phyloP scores from a whole-genome alignment of 179 eudicot species.

The Beta lomatogona region DNA sequence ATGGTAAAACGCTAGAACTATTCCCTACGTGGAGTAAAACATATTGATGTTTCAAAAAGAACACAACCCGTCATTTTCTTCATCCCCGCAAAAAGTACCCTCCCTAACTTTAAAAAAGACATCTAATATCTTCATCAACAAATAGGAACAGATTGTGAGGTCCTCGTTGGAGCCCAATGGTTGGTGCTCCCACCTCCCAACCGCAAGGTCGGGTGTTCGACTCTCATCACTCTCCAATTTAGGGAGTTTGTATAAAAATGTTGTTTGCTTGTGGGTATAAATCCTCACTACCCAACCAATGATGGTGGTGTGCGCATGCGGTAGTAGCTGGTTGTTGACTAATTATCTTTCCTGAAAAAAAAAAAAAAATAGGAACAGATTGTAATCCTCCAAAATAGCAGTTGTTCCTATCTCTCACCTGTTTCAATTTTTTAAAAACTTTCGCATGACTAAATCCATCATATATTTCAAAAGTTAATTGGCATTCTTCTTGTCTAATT shows the following conservation, averaged over 20 bases:
- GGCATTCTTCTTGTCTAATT: background rate
- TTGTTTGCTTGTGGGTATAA: no score
- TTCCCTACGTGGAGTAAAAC: no score
- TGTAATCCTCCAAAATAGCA: background rate
- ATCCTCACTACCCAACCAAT: no score
- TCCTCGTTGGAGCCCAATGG: no score
- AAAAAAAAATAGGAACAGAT: background rate
- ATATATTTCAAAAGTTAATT: background rate
- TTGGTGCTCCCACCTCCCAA: no score
- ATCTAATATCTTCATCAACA: background rate
- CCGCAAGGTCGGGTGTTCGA: no score
- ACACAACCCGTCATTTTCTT: constrained; percentile 11
- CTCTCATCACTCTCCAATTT: no score
- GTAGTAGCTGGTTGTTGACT: no score
- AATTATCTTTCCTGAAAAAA: no score
- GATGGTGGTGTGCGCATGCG: no score
- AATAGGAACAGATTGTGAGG: background rate
- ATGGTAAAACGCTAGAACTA: no score
- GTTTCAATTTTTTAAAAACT: background rate
- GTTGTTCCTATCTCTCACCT: background rate
- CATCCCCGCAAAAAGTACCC: background rate
- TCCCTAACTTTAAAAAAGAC: background rate
- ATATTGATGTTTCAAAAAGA: background rate
- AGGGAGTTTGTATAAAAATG: no score
- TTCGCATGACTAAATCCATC: background rate